Base-by-base conservation (phyloP, 495 filamentous ascomycete species). In the Geoglossum glabrum region DNA sequence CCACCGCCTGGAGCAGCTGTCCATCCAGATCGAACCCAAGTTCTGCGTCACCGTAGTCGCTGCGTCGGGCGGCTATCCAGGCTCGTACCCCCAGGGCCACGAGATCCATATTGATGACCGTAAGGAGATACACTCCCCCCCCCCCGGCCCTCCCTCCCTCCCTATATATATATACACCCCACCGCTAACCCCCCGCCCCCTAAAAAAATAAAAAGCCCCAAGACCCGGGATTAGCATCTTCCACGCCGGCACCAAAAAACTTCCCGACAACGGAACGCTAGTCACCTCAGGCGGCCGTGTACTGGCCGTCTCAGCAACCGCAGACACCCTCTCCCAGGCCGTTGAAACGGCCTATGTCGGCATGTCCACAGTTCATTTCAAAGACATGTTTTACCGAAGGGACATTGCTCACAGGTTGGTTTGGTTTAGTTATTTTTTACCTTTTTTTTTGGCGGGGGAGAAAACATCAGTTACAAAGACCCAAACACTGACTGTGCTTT, bases 201-300 rank as follows among this genome's bases (percentile, higher is more conserved):
- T n/a, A 70, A 71, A 63, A 56, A 57, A 58, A 52, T 25, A 11
- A 13, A 30, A 0, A 26, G 45, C n/a, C 26, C 30, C 26, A 30
- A 1, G 4, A 26, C 56, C 11, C 8, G 77, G 74, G 36, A 83
- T 79, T 33, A 75, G 81, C 54, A 81, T 97, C 58, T 98, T 98
- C 78, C 92, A 98, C 67, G 93, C 92, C 8, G 93, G 92, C 25
- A 98, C 93, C 1, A 77, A n/a, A n/a, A n/a, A n/a, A n/a, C n/a
- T 76, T 40, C 67, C 87, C 17, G 68, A 70, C 1, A 75, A 78
- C 40, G 76, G 75, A 45, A 72, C 78, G 63, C 73, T 96, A 2
- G 71, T 80, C 61, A 90, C 87, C 8, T 74, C 84, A 3, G 92
- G 92, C 27, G 93, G 92, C 1, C 81, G 92, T 47, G 92, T 97